Conservation (phyloP, 169 alveolate species). For the Plasmodium chabaudi region DNA sequence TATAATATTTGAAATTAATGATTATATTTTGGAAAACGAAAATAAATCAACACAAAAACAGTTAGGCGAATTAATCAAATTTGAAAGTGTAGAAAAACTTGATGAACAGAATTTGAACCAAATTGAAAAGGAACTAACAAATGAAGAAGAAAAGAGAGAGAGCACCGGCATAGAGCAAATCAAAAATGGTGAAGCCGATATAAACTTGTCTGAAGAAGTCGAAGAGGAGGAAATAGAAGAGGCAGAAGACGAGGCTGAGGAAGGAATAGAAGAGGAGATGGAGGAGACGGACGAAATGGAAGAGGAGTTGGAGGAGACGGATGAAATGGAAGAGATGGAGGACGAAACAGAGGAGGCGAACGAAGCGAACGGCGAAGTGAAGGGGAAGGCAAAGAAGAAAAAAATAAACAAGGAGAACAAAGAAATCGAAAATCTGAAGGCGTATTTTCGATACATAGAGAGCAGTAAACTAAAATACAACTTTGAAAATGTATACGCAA, state of each 20-base stretch:
- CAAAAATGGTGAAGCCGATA: background rate
- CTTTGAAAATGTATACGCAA: conserved; percentile 20
- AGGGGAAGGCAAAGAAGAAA: background rate
- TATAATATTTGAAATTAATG: conserved; percentile 34
- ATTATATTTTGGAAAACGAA: conserved; percentile 24
- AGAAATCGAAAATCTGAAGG: conserved; percentile 18
- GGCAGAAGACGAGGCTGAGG: background rate
- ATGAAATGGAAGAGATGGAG: background rate
- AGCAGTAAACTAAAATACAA: conserved; percentile 16
- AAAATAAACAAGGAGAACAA: conserved; percentile 31
- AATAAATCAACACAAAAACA: background rate
- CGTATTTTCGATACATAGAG: background rate
- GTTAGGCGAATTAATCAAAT: background rate
- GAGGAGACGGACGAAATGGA: conserved; percentile 1
- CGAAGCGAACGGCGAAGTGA: background rate
- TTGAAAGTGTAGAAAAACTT: background rate
- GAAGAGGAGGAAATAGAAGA: background rate
- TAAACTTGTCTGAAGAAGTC: background rate
- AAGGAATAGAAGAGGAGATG: background rate
- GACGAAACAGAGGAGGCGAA: background rate
- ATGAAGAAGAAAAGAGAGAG: background rate
- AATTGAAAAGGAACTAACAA: background rate
- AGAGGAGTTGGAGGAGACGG: too few relatives aligned
- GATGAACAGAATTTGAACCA: background rate
- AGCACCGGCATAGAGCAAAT: background rate